Conservation (phyloP, 116 monocot species). For the Posidonia oceanica region DNA sequence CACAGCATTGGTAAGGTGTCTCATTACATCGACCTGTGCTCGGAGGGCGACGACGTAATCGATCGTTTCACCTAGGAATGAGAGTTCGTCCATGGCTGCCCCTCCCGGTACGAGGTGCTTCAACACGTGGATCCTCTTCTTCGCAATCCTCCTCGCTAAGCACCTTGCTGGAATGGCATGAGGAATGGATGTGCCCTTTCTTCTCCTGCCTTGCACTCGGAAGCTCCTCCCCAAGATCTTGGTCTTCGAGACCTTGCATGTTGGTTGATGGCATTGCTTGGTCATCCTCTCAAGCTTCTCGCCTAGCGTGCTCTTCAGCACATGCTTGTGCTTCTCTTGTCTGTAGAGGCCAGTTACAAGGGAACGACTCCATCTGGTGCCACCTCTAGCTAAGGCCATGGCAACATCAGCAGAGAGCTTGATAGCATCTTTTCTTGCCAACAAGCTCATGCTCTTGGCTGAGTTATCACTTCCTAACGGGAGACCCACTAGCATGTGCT, state of each 20-base stretch:
- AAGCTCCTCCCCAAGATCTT: constrained; percentile 30
- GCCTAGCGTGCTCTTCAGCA: constrained; percentile 13
- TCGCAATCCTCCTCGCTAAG: constrained; percentile 15
- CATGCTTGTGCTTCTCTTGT: constrained; percentile 7
- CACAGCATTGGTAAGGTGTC: constrained; percentile 18
- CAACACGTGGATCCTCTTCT: constrained; percentile 41
- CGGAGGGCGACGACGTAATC: constrained; percentile 52
- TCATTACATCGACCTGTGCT: constrained; percentile 58
- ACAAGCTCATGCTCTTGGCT: constrained; percentile 19
- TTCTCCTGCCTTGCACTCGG: not conserved
- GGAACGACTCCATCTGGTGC: constrained; percentile 39
- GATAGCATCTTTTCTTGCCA: constrained; percentile 42
- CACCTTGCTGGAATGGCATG: not conserved
- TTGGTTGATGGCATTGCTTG: not conserved
- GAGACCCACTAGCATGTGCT: constrained; percentile 46
- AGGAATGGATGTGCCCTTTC: not conserved
- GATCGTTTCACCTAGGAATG: constrained; percentile 44
- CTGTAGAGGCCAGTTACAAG: constrained; percentile 20
- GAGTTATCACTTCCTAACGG: not conserved
- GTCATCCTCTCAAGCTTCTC: not conserved
- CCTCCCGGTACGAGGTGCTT: constrained; percentile 62
- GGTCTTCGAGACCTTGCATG: constrained; percentile 13
- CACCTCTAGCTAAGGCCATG: constrained; percentile 48
- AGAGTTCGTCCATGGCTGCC: constrained; percentile 25
- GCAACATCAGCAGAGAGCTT: constrained; percentile 52